Base-by-base conservation (phyloP, 2,329 filamentous ascomycete species). In the Metarhizium album region DNA sequence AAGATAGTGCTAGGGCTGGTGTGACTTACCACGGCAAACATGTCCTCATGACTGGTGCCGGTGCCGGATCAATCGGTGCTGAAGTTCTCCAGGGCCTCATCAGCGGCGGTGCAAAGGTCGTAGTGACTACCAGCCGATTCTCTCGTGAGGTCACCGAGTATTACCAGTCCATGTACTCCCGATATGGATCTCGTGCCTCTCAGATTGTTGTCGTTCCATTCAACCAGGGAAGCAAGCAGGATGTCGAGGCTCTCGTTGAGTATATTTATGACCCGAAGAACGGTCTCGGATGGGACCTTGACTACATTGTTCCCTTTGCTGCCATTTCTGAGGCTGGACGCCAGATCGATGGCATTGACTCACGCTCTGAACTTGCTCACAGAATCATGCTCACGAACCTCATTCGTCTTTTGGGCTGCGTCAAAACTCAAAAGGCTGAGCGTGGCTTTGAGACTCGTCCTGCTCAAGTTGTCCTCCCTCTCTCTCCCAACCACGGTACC, bases 371-470 rank as follows among this genome's bases (percentile, higher is more conserved):
- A 74, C 83, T 98, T 56, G 93, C 93, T 59, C 93, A 98, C 69
- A 88, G 93, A 57, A 96, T 98, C 74, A 97, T 98, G 93, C 76
- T 98, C 67, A 98, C 93, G 63, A 98, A 98, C 70, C 77, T 98
- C 9, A 75, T 97, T 56, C 89, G 93, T 59, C 84, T 98, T 54
- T 78, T 98, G 50, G 93, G 93, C 60, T 82, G 75, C 56, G 85
- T 98, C 71, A 98, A 97, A 79, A 72, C 83, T 5, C 87, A 97
- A 68, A 98, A 98, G 77, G 78, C 84, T 27, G 79, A 85, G 57
- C 83, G 87, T 58, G 89, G 87, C 52, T 95, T 93, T 62, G 90
- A 95, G 73, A 98, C 93, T 33, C 87, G 93, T 38, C 93, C 93
- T 46, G 93, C 93, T 24, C 93, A 98, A 70, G 91, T 97, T 62